Conservation (phyloP, 139 green algal genomes). For the Chlorella vulgaris region DNA sequence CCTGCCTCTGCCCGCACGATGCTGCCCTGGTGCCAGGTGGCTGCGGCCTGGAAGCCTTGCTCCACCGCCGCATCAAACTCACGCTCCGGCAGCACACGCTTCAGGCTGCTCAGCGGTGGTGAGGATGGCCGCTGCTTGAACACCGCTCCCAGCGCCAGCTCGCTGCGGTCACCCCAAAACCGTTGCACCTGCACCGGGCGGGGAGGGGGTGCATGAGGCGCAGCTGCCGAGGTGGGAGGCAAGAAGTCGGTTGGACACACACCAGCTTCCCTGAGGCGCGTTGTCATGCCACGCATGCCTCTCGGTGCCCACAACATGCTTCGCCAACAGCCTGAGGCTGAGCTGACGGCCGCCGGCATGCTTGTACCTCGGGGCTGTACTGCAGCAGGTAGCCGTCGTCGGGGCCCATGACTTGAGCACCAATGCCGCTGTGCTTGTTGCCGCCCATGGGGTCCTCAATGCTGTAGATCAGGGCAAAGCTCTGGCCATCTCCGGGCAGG, state of each 20-base stretch:
- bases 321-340: too few species aligned
- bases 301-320: too few species aligned
- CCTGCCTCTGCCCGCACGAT: conserved; percentile 61
- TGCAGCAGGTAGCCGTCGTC: conserved; percentile 92
- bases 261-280: too few species aligned
- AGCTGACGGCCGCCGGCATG: too few species aligned
- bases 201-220: background rate
- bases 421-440: conserved; percentile 52
- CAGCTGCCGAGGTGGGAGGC: too few species aligned
- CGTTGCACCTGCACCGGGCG: conserved; percentile 23
- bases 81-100: background rate
- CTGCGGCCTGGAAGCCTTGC: conserved; percentile 78
- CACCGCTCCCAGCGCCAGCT: conserved; percentile 71
- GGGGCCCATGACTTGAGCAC: conserved; percentile 92
- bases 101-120: background rate
- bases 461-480: conserved; percentile 96
- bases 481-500: conserved; percentile 80
- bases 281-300: too few species aligned
- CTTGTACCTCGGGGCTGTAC: conserved; percentile 61
- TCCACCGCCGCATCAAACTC: conserved; percentile 62
- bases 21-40: conserved; percentile 71
- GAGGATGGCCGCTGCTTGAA: conserved; percentile 41
- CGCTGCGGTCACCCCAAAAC: conserved; percentile 82
- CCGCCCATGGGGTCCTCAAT: conserved; percentile 84
- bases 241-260: too few species aligned